Evolutionary conservation across 2,329 filamentous ascomycete species (phyloP).

Genomic region (Exophiala dermatitidis): DNA sequence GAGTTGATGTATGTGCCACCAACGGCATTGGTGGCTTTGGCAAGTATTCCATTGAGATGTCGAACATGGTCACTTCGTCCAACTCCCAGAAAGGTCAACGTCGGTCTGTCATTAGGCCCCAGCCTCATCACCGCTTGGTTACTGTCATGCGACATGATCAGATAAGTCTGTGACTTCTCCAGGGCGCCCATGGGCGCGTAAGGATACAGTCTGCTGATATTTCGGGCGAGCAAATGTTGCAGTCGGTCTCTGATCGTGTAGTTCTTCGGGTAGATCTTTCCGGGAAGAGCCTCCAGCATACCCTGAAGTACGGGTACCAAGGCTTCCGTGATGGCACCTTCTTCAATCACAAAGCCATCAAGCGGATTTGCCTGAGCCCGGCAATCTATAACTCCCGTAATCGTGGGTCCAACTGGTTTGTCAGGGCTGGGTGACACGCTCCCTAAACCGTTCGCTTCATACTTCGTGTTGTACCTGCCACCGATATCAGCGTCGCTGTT

Average conservation of each 20-base stretch:
- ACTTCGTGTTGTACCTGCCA: slow-evolving; percentile 5
- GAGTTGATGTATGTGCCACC: slow-evolving; percentile 55
- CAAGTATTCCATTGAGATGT: slow-evolving; percentile 18
- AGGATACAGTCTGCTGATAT: slow-evolving; percentile 1
- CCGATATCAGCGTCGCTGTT: neutral
- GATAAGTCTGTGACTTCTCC: slow-evolving; percentile 31
- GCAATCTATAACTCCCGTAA: slow-evolving; percentile 7
- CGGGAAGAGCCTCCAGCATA: slow-evolving; percentile 4
- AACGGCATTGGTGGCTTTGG: slow-evolving; percentile 43
- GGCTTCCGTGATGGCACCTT: slow-evolving; percentile 5
- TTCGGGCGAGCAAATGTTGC: neutral
- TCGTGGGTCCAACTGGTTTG: slow-evolving; percentile 2
- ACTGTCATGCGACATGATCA: slow-evolving; percentile 62
- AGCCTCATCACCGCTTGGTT: slow-evolving; percentile 55
- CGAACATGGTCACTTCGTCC: slow-evolving; percentile 19
- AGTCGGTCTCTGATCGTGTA: neutral
- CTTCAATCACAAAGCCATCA: slow-evolving; percentile 9
- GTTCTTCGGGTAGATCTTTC: slow-evolving; percentile 1
- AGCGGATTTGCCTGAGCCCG: slow-evolving; percentile 5
- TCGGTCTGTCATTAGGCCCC: slow-evolving; percentile 50
- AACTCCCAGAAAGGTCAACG: slow-evolving; percentile 54
- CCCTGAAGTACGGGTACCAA: slow-evolving; percentile 3
- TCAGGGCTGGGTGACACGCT: slow-evolving; percentile 1
- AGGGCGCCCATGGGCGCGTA: slow-evolving; percentile 2
- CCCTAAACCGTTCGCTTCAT: slow-evolving; percentile 1